phyloP scores from a whole-genome alignment of 345 rosid species.

The Corymbia maculata region DNA sequence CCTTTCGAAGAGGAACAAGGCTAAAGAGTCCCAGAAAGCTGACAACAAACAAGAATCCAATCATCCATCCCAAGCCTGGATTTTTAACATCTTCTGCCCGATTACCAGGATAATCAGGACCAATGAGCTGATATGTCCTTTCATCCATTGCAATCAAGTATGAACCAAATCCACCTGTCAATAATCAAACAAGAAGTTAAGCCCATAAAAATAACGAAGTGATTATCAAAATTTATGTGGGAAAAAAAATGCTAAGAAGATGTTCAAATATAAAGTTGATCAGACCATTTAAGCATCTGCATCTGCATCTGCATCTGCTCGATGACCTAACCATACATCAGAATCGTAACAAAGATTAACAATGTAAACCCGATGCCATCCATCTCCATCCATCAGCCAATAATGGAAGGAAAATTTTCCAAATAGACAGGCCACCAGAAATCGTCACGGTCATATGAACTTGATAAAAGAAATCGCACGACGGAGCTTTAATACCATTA shows the following conservation, averaged over 20 bases:
- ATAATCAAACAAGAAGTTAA: not conserved
- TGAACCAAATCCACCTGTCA: constrained; percentile 82
- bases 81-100: constrained; percentile 58
- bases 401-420: not conserved
- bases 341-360: not conserved
- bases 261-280: not conserved
- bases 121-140: constrained; percentile 71
- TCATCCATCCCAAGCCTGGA: constrained; percentile 90
- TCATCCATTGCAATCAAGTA: constrained; percentile 87
- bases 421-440: not conserved
- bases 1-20: constrained; percentile 89
- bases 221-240: not conserved
- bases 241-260: not conserved
- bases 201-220: not conserved
- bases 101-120: constrained; percentile 80
- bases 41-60: constrained; percentile 74
- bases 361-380: not conserved
- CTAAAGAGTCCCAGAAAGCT: constrained; percentile 89
- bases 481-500: not conserved
- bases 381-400: not conserved
- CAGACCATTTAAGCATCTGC: not conserved
- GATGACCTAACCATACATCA: not conserved
- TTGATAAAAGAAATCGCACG: not conserved
- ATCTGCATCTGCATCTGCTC: not conserved
- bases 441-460: not conserved